phyloP scores from a whole-genome alignment of 2,329 filamentous ascomycete species.

The Whalleya microplaca region DNA sequence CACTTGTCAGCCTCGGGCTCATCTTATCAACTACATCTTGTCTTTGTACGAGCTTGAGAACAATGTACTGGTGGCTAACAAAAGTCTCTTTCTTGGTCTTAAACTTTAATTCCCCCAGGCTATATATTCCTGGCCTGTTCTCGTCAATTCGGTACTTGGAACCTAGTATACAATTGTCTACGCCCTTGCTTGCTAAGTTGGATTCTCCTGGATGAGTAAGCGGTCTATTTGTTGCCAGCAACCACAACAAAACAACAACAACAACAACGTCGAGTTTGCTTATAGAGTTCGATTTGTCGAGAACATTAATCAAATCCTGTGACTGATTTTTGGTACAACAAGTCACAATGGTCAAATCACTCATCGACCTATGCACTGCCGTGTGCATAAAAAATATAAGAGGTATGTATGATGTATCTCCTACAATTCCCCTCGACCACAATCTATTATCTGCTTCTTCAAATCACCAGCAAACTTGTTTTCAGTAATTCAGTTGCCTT shows the following conservation, averaged over 20 bases:
- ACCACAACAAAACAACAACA: constrained; percentile 1
- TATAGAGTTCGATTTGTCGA: too few species aligned
- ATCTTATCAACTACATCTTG: constrained; percentile 26
- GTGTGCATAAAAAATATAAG: constrained; percentile 58
- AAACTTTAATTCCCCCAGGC: constrained; percentile 1
- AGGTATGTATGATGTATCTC: constrained; percentile 24
- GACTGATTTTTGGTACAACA: too few species aligned
- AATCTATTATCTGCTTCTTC: neutral
- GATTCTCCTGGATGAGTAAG: constrained; percentile 29
- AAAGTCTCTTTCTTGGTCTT: constrained; percentile 11
- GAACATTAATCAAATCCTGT: too few species aligned
- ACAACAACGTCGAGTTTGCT: neutral
- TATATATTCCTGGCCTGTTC: neutral
- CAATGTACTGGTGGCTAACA: constrained; percentile 26
- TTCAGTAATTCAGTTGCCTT: neutral
- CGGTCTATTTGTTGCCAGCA: neutral
- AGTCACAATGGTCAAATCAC: constrained; percentile 45
- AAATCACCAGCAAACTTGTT: neutral
- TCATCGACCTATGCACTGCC: constrained; percentile 54
- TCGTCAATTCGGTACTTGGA: neutral
- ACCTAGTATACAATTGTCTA: neutral
- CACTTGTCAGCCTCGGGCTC: constrained; percentile 29
- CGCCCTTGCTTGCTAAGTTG: constrained; percentile 5
- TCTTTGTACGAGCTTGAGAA: constrained; percentile 18
- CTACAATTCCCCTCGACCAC: neutral